Evolutionary conservation across 805 yeast genomes (phyloP).

Genomic region (Candida quercuum): DNA sequence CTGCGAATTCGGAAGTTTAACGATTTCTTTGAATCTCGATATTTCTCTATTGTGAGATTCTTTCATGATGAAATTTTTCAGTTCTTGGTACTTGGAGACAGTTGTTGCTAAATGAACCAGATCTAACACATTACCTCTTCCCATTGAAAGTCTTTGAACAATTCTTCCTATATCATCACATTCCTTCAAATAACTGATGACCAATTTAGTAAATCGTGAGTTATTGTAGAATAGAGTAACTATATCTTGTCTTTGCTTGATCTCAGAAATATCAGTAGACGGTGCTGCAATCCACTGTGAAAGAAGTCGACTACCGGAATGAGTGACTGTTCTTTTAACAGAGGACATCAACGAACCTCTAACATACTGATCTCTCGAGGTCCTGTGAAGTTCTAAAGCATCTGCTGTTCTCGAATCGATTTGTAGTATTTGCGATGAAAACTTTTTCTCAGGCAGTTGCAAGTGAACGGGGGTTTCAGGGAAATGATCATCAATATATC

Average conservation of each 20-base stretch:
- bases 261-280: conserved; percentile 49
- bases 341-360: conserved; percentile 70
- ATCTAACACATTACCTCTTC: conserved; percentile 39
- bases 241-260: conserved; percentile 48
- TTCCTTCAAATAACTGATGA: conserved; percentile 34
- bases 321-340: conserved; percentile 68
- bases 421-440: conserved; percentile 52
- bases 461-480: conserved; percentile 63
- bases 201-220: conserved; percentile 21
- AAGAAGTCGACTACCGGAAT: conserved; percentile 76
- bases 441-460: conserved; percentile 58
- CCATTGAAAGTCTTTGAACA: conserved; percentile 52
- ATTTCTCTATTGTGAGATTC: conserved; percentile 21
- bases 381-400: conserved; percentile 64
- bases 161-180: conserved; percentile 56
- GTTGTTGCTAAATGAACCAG: conserved; percentile 39
- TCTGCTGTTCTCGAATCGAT: conserved; percentile 77
- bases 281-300: conserved; percentile 84
- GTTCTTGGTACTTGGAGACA: conserved; percentile 28
- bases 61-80: conserved; percentile 19
- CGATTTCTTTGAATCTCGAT: conserved; percentile 22
- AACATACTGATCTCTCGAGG: conserved; percentile 50
- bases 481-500: conserved; percentile 67
- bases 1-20: conserved; percentile 33
- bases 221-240: conserved; percentile 39